A percentile compares a stretch with the other conserved stretches of the same genome.
phyloP scores from a whole-genome alignment of 2,329 filamentous ascomycete genomes.

The Blastomyces parvus region DNA sequence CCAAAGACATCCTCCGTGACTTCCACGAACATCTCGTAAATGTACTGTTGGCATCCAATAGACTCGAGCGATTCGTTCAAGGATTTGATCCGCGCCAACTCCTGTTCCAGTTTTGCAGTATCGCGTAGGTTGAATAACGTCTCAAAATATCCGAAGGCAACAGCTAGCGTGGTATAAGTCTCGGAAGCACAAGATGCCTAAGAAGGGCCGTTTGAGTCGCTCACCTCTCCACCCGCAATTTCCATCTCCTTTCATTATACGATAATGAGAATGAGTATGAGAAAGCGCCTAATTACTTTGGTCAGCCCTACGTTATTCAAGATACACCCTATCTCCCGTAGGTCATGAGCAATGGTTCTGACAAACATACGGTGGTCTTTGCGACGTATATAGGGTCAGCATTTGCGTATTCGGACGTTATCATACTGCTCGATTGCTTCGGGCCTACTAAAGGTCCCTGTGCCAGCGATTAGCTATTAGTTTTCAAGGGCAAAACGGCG shows the following conservation, averaged over 20 bases:
- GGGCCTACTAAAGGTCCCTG: conserved; percentile 78
- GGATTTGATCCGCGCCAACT: conserved; percentile 61
- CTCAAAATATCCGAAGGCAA: conserved; percentile 90
- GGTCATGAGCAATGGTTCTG: not conserved
- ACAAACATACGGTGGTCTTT: conserved; percentile 63
- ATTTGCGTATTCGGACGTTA: conserved; percentile 78
- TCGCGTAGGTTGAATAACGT: conserved; percentile 62
- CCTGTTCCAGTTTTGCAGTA: conserved; percentile 54
- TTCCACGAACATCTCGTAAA: conserved; percentile 77
- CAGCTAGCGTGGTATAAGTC: conserved; percentile 48
- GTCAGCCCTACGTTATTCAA: conserved; percentile 10
- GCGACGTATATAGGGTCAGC: conserved; percentile 75
- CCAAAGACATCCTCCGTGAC: conserved; percentile 60
- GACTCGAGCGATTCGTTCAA: conserved; percentile 61
- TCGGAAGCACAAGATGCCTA: conserved; percentile 10
- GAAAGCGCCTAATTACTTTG: conserved; percentile 56
- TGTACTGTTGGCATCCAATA: conserved; percentile 56
- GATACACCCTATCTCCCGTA: not conserved
- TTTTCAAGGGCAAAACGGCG: not conserved
- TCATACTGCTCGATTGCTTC: conserved; percentile 63
- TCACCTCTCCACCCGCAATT: conserved; percentile 97
- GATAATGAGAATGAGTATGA: conserved; percentile 75
- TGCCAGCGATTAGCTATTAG: conserved; percentile 20
- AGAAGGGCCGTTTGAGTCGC: conserved; percentile 28
- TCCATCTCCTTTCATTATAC: conserved; percentile 80